These are phyloP conservation scores for Scolecobasidium constrictum DNA, from an alignment of 2,329 filamentous ascomycete species.

Conservation along the genomic window DNA sequence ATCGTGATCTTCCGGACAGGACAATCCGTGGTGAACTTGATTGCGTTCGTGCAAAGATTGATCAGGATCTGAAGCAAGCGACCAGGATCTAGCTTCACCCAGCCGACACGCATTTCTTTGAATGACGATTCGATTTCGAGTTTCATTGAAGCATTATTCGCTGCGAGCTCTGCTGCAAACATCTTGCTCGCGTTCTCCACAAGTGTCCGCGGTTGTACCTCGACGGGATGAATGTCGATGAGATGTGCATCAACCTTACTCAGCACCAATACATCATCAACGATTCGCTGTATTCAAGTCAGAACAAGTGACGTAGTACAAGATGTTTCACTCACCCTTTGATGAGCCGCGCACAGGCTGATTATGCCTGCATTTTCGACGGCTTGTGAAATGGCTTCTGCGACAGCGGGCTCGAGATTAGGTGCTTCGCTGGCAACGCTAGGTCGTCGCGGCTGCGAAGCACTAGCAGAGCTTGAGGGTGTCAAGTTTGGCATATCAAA, in stretches of 20 bases:
- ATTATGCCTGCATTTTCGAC: constrained; percentile 28
- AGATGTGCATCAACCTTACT: constrained; percentile 10
- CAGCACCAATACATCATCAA: constrained; percentile 10
- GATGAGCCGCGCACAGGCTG: constrained; percentile 9
- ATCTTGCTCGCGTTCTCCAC: constrained; percentile 21
- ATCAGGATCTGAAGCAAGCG: constrained; percentile 11
- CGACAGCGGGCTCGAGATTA: no score
- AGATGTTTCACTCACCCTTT: constrained; percentile 8
- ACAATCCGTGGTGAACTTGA: constrained; percentile 53
- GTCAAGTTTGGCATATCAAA: no score
- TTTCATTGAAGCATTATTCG: constrained; percentile 17
- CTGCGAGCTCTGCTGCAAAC: constrained; percentile 23
- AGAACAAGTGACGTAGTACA: neutral
- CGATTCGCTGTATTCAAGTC: constrained; percentile 5
- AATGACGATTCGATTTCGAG: constrained; percentile 18
- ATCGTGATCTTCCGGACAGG: constrained; percentile 43
- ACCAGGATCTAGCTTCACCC: constrained; percentile 11
- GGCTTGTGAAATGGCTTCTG: constrained; percentile 20
- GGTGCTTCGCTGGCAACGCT: no score
- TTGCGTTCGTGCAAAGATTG: constrained; percentile 56
- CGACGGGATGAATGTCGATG: constrained; percentile 7
- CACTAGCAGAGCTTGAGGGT: no score
- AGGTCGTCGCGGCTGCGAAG: no score
- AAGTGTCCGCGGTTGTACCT: constrained; percentile 15
- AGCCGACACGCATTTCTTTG: constrained; percentile 12